phyloP scores from a whole-genome alignment of 1,284 basidiomycete genomes.

The Cronartium quercuum region DNA sequence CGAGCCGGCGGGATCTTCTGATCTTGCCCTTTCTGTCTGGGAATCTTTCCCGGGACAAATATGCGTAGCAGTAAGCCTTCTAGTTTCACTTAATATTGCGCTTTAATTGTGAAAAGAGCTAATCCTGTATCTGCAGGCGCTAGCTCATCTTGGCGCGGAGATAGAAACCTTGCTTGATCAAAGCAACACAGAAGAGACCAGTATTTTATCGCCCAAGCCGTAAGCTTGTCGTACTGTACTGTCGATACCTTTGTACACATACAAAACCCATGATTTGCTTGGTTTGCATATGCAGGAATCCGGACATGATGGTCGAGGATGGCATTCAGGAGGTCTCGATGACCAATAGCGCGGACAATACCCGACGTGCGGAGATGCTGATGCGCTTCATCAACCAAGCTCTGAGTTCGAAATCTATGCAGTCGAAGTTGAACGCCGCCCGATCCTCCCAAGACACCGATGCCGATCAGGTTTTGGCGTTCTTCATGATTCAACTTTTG shows the following conservation, averaged over 20 bases:
- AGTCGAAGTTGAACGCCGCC: constrained; percentile 37
- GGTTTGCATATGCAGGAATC: too few relatives aligned
- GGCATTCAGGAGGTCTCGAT: constrained; percentile 10
- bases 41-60: constrained; percentile 57
- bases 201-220: constrained; percentile 19
- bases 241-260: too few relatives aligned
- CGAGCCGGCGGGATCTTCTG: constrained; percentile 60
- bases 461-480: constrained; percentile 35
- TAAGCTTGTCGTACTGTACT: too few relatives aligned
- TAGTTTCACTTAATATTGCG: constrained; percentile 38
- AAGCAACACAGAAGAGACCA: neutral
- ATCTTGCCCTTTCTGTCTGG: constrained; percentile 62
- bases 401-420: constrained; percentile 16
- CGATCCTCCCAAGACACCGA: constrained; percentile 13
- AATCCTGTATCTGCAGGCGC: constrained; percentile 8
- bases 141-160: constrained; percentile 34
- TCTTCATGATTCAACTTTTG: constrained; percentile 29
- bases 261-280: too few relatives aligned
- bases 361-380: constrained; percentile 14
- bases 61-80: constrained; percentile 57
- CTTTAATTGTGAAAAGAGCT: constrained; percentile 42
- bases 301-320: constrained; percentile 17
- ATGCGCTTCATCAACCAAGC: constrained; percentile 33
- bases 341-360: neutral
- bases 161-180: constrained; percentile 26